Conservation (phyloP, 306 rosid genomes). For the Datisca glomerata region DNA sequence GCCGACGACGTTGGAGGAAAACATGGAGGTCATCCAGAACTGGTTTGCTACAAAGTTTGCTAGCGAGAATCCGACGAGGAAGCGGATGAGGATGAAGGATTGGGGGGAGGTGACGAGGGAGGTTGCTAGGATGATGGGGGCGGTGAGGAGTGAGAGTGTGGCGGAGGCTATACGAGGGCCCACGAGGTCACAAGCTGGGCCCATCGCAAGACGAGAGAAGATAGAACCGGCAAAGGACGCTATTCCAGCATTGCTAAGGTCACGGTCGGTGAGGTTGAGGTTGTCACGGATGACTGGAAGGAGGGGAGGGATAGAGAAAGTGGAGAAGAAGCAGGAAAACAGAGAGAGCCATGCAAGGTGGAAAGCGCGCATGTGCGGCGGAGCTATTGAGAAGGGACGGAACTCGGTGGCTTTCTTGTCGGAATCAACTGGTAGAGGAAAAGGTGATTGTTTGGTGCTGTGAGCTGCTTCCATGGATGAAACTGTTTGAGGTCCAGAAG, state of each 20-base stretch:
- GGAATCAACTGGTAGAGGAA: slow-evolving; percentile 18
- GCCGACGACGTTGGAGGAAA: slow-evolving; percentile 34
- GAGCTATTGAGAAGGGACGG: slow-evolving; percentile 19
- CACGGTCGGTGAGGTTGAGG: slow-evolving; percentile 34
- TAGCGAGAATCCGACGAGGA: slow-evolving; percentile 36
- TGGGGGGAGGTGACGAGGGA: slow-evolving; percentile 23
- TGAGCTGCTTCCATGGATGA: too few species aligned
- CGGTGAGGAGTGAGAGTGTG: slow-evolving; percentile 42
- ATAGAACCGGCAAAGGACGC: slow-evolving; percentile 47
- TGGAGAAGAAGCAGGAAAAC: slow-evolving; percentile 50
- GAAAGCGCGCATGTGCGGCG: slow-evolving; percentile 54
- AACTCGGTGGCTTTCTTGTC: slow-evolving; percentile 36
- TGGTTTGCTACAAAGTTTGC: slow-evolving; percentile 54
- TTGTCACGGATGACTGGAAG: slow-evolving; percentile 33
- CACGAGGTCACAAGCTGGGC: slow-evolving; percentile 35
- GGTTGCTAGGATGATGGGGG: slow-evolving; percentile 32
- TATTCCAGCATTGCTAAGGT: slow-evolving; percentile 27
- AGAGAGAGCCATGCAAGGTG: slow-evolving; percentile 58
- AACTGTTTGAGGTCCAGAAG: too few species aligned
- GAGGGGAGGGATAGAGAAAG: slow-evolving; percentile 61
- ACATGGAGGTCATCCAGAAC: slow-evolving; percentile 61
- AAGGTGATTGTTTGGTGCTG: too few species aligned
- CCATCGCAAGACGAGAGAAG: slow-evolving; percentile 56
- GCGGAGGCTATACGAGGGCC: slow-evolving; percentile 47
- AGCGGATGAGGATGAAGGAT: slow-evolving; percentile 33